Evolutionary conservation across 1,284 basidiomycete species (phyloP).

Genomic region (Exobasidium cylindrosporum): DNA sequence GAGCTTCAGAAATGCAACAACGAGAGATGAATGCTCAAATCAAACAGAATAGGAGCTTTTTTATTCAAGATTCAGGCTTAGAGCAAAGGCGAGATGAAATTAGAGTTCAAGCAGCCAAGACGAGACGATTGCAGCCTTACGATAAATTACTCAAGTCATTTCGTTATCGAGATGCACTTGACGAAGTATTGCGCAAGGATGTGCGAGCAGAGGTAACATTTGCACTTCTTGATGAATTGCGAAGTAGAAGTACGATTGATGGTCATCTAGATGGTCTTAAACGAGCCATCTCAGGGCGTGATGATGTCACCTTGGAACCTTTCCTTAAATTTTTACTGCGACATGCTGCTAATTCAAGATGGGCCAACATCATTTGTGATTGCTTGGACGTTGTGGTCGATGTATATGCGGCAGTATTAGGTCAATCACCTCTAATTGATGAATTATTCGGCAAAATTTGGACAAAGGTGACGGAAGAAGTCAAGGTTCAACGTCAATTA

Average conservation of each 20-base stretch:
- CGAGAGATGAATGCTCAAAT: slow-evolving; percentile 55
- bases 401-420: slow-evolving; percentile 85
- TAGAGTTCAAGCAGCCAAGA: slow-evolving; percentile 55
- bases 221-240: slow-evolving; percentile 86
- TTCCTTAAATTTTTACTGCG: slow-evolving; percentile 79
- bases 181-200: slow-evolving; percentile 46
- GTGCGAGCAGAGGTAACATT: slow-evolving; percentile 66
- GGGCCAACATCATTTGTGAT: slow-evolving; percentile 82
- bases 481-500: slow-evolving; percentile 86
- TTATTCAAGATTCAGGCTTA: neutral
- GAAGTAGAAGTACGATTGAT: slow-evolving; percentile 62
- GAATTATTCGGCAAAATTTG: slow-evolving; percentile 74
- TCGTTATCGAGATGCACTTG: slow-evolving; percentile 90
- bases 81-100: neutral
- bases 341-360: slow-evolving; percentile 83
- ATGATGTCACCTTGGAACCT: slow-evolving; percentile 91
- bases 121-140: slow-evolving; percentile 73
- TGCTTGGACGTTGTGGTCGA: slow-evolving; percentile 79
- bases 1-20: slow-evolving; percentile 64
- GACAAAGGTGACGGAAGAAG: slow-evolving; percentile 77
- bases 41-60: neutral
- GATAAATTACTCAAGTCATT: slow-evolving; percentile 86
- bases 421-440: slow-evolving; percentile 90
- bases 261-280: slow-evolving; percentile 71
- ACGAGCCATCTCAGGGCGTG: slow-evolving; percentile 80